Conservation (phyloP, 495 filamentous ascomycete species). For the Sordaria brevicollis region DNA sequence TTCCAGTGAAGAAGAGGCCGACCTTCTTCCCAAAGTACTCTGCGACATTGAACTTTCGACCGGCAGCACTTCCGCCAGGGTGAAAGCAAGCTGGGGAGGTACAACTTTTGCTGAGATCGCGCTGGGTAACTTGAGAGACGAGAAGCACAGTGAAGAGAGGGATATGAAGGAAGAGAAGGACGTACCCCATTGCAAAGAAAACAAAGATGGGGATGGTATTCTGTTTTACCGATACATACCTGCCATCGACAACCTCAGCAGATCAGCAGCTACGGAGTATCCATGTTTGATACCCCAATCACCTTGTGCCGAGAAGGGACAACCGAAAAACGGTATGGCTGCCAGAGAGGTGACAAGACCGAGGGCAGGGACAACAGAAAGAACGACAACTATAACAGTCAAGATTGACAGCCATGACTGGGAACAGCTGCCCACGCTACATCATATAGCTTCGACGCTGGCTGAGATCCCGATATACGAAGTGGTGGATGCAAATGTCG, state of each 20-base stretch:
- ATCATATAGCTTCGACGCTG: conserved; percentile 40
- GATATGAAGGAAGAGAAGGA: conserved; percentile 14
- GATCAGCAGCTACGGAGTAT: conserved; percentile 38
- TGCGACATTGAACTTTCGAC: conserved; percentile 35
- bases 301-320: conserved; percentile 18
- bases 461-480: conserved; percentile 45
- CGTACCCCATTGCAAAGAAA: background rate
- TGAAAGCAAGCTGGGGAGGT: conserved; percentile 39
- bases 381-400: conserved; percentile 12
- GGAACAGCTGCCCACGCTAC: conserved; percentile 43
- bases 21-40: conserved; percentile 44
- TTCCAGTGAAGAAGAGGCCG: conserved; percentile 45
- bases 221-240: conserved; percentile 40
- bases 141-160: conserved; percentile 16
- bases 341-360: conserved; percentile 25
- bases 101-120: conserved; percentile 34
- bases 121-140: conserved; percentile 27
- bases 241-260: conserved; percentile 30
- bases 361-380: conserved; percentile 17
- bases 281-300: conserved; percentile 30
- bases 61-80: conserved; percentile 24
- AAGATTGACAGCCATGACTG: conserved; percentile 34
- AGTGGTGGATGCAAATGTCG: conserved; percentile 38
- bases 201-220: conserved; percentile 28
- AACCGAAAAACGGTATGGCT: conserved; percentile 19